Evolutionary conservation across 257 asterid species (phyloP).

Genomic region (Solanum clarkiae): DNA sequence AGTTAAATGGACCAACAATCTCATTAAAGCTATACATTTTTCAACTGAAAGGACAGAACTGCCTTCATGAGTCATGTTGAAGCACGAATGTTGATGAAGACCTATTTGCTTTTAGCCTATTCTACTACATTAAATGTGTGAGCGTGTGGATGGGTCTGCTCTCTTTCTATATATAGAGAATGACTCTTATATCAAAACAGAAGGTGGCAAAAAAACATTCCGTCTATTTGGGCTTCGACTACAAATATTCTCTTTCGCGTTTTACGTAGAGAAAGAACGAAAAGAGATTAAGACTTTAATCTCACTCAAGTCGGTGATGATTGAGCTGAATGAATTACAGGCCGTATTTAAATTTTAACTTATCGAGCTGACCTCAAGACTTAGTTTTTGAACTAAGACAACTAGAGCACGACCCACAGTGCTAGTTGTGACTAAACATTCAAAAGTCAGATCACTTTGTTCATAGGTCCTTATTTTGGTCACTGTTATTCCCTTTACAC

Average conservation of each 20-base stretch:
- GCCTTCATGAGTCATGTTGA: not conserved
- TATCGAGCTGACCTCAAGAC: not conserved
- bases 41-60: not conserved
- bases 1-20: not conserved
- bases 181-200: not conserved
- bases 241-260: not conserved
- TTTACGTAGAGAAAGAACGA: not conserved
- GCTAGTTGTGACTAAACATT: not conserved
- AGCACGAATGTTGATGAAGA: not conserved
- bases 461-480: not conserved
- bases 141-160: too few relatives aligned
- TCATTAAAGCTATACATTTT: not conserved
- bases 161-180: not conserved
- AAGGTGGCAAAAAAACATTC: not conserved
- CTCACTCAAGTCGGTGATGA: not conserved
- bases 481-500: not conserved
- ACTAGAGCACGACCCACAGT: not conserved
- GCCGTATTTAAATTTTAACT: not conserved
- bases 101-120: not conserved
- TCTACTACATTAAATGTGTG: too few relatives aligned
- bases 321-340: not conserved
- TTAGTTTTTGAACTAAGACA: not conserved
- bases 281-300: not conserved
- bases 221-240: not conserved
- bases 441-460: not conserved